Percentiles rank a stretch among this genome's conserved stretches.
Evolutionary conservation across 768 basidiomycete genomes (phyloP).

Genomic region (Calocybe cyanea): DNA sequence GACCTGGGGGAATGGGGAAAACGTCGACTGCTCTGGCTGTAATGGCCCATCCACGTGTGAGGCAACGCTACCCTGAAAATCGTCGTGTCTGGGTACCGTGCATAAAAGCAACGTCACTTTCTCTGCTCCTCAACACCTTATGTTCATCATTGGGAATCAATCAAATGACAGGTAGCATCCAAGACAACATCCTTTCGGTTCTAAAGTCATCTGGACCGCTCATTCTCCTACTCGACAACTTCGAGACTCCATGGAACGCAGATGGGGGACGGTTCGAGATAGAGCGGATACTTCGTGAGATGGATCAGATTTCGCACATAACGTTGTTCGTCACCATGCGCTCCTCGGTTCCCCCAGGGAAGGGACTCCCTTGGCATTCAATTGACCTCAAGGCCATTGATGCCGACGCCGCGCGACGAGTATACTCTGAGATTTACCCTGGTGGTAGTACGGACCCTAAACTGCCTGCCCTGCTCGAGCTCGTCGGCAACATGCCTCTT

Average conservation of each 20-base stretch:
- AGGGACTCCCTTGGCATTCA: conserved; percentile 20
- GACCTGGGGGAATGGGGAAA: conserved; percentile 30
- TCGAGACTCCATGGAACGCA: conserved; percentile 31
- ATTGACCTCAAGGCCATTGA: conserved; percentile 16
- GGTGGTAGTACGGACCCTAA: conserved; percentile 16
- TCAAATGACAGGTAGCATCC: conserved; percentile 7
- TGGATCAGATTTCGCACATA: not conserved
- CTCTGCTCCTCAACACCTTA: conserved; percentile 21
- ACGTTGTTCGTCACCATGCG: not conserved
- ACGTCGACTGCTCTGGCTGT: conserved; percentile 26
- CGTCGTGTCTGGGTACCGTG: conserved; percentile 26
- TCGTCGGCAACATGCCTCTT: conserved; percentile 26
- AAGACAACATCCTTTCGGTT: conserved; percentile 14
- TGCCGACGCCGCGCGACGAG: conserved; percentile 15
- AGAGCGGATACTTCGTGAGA: not conserved
- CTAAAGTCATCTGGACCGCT: conserved; percentile 11
- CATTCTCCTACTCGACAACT: conserved; percentile 28
- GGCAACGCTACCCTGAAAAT: conserved; percentile 11
- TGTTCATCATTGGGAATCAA: conserved; percentile 16
- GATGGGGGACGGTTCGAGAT: not conserved
- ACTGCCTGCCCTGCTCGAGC: conserved; percentile 18
- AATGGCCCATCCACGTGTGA: conserved; percentile 19
- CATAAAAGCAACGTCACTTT: conserved; percentile 22
- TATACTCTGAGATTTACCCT: conserved; percentile 20
- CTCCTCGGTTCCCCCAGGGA: conserved; percentile 17